These are phyloP conservation scores for Trichophyton mentagrophytes DNA, from an alignment of 2,329 filamentous ascomycete genomes.

Conservation along the genomic window DNA sequence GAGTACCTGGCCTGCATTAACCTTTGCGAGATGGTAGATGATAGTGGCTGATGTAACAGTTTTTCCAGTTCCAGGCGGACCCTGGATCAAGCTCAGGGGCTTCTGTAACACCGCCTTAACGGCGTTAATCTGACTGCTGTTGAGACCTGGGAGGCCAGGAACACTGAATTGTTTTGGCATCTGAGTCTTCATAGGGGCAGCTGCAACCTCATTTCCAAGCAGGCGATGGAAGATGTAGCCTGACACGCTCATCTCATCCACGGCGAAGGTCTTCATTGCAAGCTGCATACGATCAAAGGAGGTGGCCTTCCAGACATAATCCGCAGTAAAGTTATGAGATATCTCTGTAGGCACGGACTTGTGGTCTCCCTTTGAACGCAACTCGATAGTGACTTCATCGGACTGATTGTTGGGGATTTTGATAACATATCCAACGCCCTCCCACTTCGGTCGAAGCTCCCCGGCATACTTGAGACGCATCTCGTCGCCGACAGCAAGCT, in stretches of 20 bases:
- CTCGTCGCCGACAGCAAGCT: conserved; percentile 92
- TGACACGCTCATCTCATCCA: conserved; percentile 96
- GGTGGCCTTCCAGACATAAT: conserved; percentile 99
- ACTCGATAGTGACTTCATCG: conserved; percentile 88
- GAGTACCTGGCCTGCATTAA: conserved; percentile 85
- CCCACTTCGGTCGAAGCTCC: conserved; percentile 83
- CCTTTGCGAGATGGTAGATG: conserved; percentile 93
- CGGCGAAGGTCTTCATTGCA: conserved; percentile 97
- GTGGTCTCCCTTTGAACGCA: conserved; percentile 88
- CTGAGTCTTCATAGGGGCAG: conserved; percentile 88
- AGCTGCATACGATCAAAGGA: conserved; percentile 99
- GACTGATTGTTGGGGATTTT: conserved; percentile 99
- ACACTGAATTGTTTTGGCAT: conserved; percentile 96
- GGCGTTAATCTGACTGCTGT: conserved; percentile 87
- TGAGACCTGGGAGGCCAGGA: conserved; percentile 84
- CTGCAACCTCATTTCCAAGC: conserved; percentile 84
- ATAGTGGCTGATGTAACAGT: conserved; percentile 97
- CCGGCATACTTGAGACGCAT: conserved; percentile 97
- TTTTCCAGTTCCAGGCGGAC: conserved; percentile 92
- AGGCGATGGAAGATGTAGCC: conserved; percentile 98
- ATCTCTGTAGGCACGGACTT: conserved; percentile 93
- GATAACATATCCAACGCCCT: conserved; percentile 96
- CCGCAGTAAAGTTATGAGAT: conserved; percentile 93
- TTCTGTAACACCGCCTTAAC: conserved; percentile 92
- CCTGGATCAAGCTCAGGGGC: conserved; percentile 89